Conservation (phyloP, 2,329 filamentous ascomycete genomes). For the Westerdykella aurantiaca region DNA sequence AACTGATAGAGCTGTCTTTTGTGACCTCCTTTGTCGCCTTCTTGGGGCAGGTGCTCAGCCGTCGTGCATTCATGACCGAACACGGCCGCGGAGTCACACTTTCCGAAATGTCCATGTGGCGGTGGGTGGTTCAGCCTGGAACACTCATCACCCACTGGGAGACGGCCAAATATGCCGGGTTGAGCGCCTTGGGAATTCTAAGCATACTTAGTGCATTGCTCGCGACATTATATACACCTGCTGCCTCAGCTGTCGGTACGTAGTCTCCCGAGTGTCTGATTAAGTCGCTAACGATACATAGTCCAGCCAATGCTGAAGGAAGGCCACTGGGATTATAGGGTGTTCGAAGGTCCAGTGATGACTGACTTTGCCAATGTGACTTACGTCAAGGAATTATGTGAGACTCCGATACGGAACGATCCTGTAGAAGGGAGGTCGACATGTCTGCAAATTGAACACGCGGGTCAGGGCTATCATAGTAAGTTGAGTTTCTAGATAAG, state of each 20-base stretch:
- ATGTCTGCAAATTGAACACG: slow-evolving; percentile 64
- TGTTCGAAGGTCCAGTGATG: slow-evolving; percentile 53
- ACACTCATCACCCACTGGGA: slow-evolving; percentile 65
- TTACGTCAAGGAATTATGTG: slow-evolving; percentile 54
- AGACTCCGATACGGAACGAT: slow-evolving; percentile 55
- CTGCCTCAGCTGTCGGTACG: slow-evolving; percentile 61
- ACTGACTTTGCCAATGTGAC: slow-evolving; percentile 58
- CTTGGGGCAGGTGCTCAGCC: slow-evolving; percentile 67
- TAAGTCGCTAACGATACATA: slow-evolving; percentile 3
- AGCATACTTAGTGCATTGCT: slow-evolving; percentile 60
- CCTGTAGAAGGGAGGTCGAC: slow-evolving; percentile 42
- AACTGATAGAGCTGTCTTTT: slow-evolving; percentile 71
- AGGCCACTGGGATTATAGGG: slow-evolving; percentile 46
- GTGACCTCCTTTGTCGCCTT: slow-evolving; percentile 72
- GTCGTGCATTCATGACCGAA: slow-evolving; percentile 57
- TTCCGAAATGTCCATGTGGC: slow-evolving; percentile 71
- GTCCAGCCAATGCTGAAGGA: slow-evolving; percentile 66
- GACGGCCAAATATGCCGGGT: slow-evolving; percentile 57
- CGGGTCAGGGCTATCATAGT: slow-evolving; percentile 62
- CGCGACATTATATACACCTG: slow-evolving; percentile 69
- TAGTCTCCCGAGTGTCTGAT: background rate
- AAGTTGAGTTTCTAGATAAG: background rate
- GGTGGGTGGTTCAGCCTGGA: slow-evolving; percentile 61
- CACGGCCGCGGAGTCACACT: slow-evolving; percentile 60
- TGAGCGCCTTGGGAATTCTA: slow-evolving; percentile 59